Percentiles rank a stretch among this genome's conserved stretches.
phyloP scores from a whole-genome alignment of 2,329 filamentous ascomycete species.

The Bipolaris zeicola region DNA sequence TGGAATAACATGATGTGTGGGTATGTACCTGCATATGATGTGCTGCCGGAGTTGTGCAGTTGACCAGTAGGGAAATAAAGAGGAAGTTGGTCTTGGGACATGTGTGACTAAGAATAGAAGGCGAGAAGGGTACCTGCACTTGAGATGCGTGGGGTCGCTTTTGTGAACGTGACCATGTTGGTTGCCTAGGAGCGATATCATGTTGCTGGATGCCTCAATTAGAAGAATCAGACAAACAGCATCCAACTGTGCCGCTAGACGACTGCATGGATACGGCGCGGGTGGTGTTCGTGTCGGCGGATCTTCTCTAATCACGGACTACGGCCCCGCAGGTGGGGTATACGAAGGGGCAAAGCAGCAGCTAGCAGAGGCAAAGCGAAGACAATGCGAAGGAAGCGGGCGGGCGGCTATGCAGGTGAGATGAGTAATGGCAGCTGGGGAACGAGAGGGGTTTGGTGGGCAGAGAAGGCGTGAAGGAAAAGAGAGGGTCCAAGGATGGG shows the following conservation, averaged over 20 bases:
- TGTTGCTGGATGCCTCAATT: conserved; percentile 23
- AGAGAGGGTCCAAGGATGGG: conserved; percentile 23
- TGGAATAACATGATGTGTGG: conserved; percentile 3
- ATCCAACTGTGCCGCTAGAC: conserved; percentile 14
- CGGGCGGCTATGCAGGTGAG: conserved; percentile 43
- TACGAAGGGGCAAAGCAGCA: conserved; percentile 21
- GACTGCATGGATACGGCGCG: conserved; percentile 11
- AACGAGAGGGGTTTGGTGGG: not conserved
- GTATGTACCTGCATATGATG: conserved; percentile 13
- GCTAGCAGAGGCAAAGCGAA: conserved; percentile 5
- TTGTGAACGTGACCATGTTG: conserved; percentile 2
- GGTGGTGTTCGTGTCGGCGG: conserved; percentile 17
- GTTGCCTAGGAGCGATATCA: conserved; percentile 1
- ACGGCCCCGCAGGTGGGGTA: conserved; percentile 12
- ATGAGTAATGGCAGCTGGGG: conserved; percentile 19
- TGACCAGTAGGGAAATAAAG: not conserved
- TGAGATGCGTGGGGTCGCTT: conserved; percentile 18
- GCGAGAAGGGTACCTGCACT: conserved; percentile 21
- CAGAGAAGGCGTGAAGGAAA: conserved; percentile 8
- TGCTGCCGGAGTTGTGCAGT: conserved; percentile 1
- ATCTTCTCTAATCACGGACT: conserved; percentile 10
- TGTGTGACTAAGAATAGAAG: conserved; percentile 22
- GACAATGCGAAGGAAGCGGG: conserved; percentile 31
- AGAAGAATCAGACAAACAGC: conserved; percentile 27
- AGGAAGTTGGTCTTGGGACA: not conserved